Evolutionary conservation across 116 monocot genomes (phyloP).

Genomic region (Papilionanthe hybrid): DNA sequence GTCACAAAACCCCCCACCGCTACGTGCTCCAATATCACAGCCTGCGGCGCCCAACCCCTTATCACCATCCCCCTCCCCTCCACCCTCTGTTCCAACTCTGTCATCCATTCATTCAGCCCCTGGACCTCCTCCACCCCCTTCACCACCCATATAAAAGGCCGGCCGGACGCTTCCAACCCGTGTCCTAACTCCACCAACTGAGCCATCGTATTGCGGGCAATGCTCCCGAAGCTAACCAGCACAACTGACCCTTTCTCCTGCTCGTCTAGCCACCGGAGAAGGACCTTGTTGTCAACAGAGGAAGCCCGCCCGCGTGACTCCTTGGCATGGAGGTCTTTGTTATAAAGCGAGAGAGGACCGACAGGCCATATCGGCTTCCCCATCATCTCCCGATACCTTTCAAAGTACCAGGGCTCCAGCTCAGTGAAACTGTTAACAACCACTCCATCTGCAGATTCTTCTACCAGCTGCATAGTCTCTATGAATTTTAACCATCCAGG

Average conservation of each 20-base stretch:
- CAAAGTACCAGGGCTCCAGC: conserved; percentile 28
- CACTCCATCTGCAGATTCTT: conserved; percentile 16
- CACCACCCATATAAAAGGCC: neutral
- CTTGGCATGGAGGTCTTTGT: conserved; percentile 7
- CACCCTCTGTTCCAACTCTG: neutral
- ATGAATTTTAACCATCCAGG: no score
- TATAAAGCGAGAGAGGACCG: conserved; percentile 32
- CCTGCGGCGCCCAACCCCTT: conserved; percentile 8
- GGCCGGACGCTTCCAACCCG: neutral
- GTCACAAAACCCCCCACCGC: conserved; percentile 11
- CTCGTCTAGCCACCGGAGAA: neutral
- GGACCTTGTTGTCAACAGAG: neutral
- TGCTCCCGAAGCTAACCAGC: conserved; percentile 13
- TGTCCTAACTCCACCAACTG: conserved; percentile 12
- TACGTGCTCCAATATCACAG: neutral
- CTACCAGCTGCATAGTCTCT: neutral
- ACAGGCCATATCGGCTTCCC: conserved; percentile 32
- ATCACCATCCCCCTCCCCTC: conserved; percentile 3
- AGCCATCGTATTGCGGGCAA: neutral
- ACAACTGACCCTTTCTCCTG: neutral
- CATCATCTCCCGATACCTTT: conserved; percentile 16
- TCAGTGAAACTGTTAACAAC: conserved; percentile 40
- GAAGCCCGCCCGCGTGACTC: neutral
- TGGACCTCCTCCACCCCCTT: neutral
- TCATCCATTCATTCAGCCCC: neutral